Evolutionary conservation across 1,139 yeast genomes (phyloP).

Genomic region (Debaryomyces psychrophilus): DNA sequence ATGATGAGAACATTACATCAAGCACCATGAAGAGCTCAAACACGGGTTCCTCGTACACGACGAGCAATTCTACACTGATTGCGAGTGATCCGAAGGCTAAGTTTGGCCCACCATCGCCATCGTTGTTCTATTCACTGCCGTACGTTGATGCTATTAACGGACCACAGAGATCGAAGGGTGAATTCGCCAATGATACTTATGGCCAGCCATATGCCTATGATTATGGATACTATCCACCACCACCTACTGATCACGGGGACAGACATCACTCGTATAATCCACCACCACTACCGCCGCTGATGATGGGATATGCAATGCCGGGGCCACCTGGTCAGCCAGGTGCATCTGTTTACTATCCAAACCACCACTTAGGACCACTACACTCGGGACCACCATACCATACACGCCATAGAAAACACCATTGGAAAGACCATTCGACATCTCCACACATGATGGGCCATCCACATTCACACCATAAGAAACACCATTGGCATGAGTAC

Average conservation of each 20-base stretch:
- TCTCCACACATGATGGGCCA: slow-evolving; percentile 8
- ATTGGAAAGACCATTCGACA: neutral
- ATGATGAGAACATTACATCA: neutral
- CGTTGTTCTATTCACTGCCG: neutral
- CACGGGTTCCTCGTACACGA: neutral
- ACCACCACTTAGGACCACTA: slow-evolving; percentile 11
- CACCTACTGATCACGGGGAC: neutral
- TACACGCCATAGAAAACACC: slow-evolving; percentile 1
- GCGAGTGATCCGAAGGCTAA: neutral
- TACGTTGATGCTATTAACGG: neutral
- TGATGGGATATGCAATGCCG: neutral
- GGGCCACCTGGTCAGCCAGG: slow-evolving; percentile 1
- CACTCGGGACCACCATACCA: slow-evolving; percentile 17
- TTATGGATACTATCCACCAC: slow-evolving; percentile 8
- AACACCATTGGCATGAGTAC: slow-evolving; percentile 6
- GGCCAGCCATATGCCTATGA: neutral
- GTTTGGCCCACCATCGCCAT: neutral
- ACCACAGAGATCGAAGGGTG: neutral
- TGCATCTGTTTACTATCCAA: slow-evolving; percentile 8
- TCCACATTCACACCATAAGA: slow-evolving; percentile 12
- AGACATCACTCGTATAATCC: neutral
- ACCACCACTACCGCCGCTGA: slow-evolving; percentile 3
- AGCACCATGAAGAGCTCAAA: neutral
- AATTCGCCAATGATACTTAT: neutral
- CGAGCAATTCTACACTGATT: neutral